A percentile compares a stretch with the other conserved stretches of the same genome.
Evolutionary conservation across 2,329 filamentous ascomycete species (phyloP).

Genomic region (Cadophora gregata): DNA sequence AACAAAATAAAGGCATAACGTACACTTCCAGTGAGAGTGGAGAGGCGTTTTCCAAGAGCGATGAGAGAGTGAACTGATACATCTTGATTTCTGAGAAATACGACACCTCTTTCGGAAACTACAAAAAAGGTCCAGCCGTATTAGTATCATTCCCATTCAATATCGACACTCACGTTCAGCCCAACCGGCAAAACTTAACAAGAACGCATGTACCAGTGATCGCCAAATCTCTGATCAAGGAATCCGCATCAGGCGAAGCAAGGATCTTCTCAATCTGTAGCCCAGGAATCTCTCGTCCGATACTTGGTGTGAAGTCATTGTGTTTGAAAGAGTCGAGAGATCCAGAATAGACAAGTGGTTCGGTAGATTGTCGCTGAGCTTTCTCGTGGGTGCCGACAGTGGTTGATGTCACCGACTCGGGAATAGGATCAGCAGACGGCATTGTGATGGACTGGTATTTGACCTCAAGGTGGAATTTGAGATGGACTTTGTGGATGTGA

Average conservation of each 20-base stretch:
- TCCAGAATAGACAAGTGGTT: conserved; percentile 26
- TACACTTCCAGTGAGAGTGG: conserved; percentile 32
- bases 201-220: conserved; percentile 45
- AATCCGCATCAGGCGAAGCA: conserved; percentile 50
- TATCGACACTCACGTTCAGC: conserved; percentile 41
- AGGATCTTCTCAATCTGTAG: conserved; percentile 66
- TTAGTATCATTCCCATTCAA: neutral
- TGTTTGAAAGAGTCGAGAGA: conserved; percentile 34
- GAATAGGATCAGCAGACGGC: conserved; percentile 19
- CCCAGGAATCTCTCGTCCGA: conserved; percentile 62
- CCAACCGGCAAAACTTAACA: neutral
- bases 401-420: neutral
- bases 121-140: conserved; percentile 39
- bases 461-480: neutral
- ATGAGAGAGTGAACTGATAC: conserved; percentile 52
- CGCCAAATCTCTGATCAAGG: conserved; percentile 66
- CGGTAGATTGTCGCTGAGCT: conserved; percentile 8
- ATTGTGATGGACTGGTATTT: neutral
- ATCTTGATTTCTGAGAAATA: conserved; percentile 58
- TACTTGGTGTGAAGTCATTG: conserved; percentile 34
- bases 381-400: conserved; percentile 15
- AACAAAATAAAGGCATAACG: neutral
- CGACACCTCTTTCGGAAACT: conserved; percentile 66
- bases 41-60: conserved; percentile 52
- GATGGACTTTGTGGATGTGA: too few species aligned